A percentile compares a stretch with the other conserved stretches of the same genome.
Evolutionary conservation across 2,329 filamentous ascomycete species (phyloP).

Genomic region (Apiospora koreana): DNA sequence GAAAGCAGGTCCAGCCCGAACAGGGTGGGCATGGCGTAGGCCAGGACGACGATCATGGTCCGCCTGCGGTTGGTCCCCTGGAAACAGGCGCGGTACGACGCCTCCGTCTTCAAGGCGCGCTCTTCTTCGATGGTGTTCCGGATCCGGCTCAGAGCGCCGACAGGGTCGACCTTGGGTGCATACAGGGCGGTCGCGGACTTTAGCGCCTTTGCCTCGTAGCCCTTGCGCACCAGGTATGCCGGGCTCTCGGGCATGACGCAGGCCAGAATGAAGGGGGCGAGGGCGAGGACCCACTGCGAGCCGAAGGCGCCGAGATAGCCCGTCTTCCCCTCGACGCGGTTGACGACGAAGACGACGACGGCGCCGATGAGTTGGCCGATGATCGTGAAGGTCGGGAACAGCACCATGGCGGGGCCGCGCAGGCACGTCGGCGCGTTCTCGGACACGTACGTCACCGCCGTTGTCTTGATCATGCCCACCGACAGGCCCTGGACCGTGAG

Average conservation of each 20-base stretch:
- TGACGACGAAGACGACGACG: conserved; percentile 39
- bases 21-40: conserved; percentile 42
- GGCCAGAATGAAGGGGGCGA: conserved; percentile 42
- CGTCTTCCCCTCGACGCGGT: conserved; percentile 25
- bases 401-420: conserved; percentile 47
- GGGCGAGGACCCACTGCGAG: conserved; percentile 45
- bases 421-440: conserved; percentile 49
- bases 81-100: conserved; percentile 46
- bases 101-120: conserved; percentile 25
- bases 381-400: conserved; percentile 51
- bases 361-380: conserved; percentile 49
- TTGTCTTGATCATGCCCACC: conserved; percentile 45
- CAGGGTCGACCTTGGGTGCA: conserved; percentile 37
- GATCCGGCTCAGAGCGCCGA: conserved; percentile 44
- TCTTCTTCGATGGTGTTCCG: conserved; percentile 49
- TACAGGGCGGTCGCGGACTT: conserved; percentile 52
- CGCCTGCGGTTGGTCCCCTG: conserved; percentile 42
- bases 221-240: conserved; percentile 46
- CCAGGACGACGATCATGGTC: conserved; percentile 43
- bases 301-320: conserved; percentile 44
- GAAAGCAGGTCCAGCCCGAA: conserved; percentile 47
- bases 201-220: conserved; percentile 39
- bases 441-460: conserved; percentile 49
- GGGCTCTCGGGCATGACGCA: conserved; percentile 53
- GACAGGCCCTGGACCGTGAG: conserved; percentile 47